phyloP scores from a whole-genome alignment of 441 rosid genomes.

The Francoa sonchifolia region DNA sequence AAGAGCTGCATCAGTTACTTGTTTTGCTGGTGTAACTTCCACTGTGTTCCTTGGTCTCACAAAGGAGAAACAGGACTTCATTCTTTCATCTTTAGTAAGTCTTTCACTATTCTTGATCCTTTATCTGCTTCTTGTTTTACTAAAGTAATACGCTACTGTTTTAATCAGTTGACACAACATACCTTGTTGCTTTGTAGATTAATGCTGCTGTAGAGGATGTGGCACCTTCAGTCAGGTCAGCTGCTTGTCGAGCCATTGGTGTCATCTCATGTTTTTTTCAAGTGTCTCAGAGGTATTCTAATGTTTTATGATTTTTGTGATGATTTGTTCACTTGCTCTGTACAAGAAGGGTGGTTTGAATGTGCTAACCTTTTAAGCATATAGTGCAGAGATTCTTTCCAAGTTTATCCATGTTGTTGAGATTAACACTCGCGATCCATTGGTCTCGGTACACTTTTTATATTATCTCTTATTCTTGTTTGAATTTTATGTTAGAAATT shows the following conservation, averaged over 20 bases:
- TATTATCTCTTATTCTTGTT: conserved; percentile 1
- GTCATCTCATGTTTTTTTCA: conserved; percentile 74
- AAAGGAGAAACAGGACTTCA: conserved; percentile 45
- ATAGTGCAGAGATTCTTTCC: conserved; percentile 66
- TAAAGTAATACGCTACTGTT: conserved; percentile 1
- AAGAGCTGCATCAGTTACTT: conserved; percentile 72
- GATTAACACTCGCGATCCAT: conserved; percentile 50
- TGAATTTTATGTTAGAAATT: too few relatives aligned
- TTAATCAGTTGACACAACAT: conserved; percentile 6
- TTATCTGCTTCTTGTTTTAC: conserved; percentile 5
- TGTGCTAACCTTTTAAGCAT: conserved; percentile 26
- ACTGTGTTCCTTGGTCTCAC: conserved; percentile 45
- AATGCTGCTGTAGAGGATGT: conserved; percentile 54
- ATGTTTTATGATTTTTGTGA: too few relatives aligned
- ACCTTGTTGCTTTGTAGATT: conserved; percentile 30
- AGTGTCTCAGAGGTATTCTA: conserved; percentile 50
- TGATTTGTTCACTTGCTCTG: conserved; percentile 9
- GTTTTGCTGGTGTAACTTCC: conserved; percentile 91
- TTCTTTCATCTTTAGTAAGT: conserved; percentile 62
- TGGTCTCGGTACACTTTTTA: conserved; percentile 43
- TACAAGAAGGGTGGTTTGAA: conserved; percentile 15
- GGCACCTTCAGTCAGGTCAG: conserved; percentile 75
- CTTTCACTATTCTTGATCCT: conserved; percentile 12
- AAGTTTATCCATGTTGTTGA: conserved; percentile 65
- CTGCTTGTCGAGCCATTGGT: conserved; percentile 95